phyloP scores from a whole-genome alignment of 2,329 filamentous ascomycete species.

The Aspergillus sp. region DNA sequence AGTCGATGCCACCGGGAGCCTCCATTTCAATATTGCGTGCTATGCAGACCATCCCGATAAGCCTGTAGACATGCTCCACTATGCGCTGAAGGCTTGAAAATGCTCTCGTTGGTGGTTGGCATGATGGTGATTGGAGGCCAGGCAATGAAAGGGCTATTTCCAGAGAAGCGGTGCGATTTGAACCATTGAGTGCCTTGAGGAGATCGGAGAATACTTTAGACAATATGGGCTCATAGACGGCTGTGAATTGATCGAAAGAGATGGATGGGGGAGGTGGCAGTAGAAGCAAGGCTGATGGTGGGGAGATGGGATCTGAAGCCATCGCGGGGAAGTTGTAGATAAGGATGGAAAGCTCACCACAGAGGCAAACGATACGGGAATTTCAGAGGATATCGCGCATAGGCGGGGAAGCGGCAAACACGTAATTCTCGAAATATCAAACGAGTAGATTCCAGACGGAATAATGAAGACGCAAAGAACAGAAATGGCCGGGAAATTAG shows the following conservation, averaged over 20 bases:
- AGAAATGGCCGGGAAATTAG: background rate
- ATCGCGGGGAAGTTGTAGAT: constrained; percentile 20
- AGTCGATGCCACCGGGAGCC: constrained; percentile 71
- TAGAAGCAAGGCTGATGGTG: constrained; percentile 54
- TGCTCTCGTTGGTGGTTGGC: constrained; percentile 53
- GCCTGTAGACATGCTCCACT: constrained; percentile 73
- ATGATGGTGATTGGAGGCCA: constrained; percentile 55
- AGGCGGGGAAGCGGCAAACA: background rate
- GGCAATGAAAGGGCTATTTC: constrained; percentile 65
- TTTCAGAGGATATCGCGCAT: background rate
- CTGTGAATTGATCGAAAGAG: constrained; percentile 52
- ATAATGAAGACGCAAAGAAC: background rate
- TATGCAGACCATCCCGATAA: constrained; percentile 71
- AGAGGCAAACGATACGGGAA: background rate
- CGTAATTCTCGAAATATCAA: background rate
- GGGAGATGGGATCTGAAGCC: constrained; percentile 20
- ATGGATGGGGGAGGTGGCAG: constrained; percentile 62
- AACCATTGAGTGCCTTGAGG: constrained; percentile 34
- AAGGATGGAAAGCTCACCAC: constrained; percentile 1
- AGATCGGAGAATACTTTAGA: constrained; percentile 55
- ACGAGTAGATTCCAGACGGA: background rate
- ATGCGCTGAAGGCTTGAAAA: constrained; percentile 73
- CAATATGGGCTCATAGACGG: constrained; percentile 62
- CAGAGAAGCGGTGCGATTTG: constrained; percentile 41
- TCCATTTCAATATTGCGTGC: constrained; percentile 62